Percentiles rank a stretch among this genome's conserved stretches.
phyloP scores from a whole-genome alignment of 1,139 yeast genomes.

The Geotrichum fermentans region DNA sequence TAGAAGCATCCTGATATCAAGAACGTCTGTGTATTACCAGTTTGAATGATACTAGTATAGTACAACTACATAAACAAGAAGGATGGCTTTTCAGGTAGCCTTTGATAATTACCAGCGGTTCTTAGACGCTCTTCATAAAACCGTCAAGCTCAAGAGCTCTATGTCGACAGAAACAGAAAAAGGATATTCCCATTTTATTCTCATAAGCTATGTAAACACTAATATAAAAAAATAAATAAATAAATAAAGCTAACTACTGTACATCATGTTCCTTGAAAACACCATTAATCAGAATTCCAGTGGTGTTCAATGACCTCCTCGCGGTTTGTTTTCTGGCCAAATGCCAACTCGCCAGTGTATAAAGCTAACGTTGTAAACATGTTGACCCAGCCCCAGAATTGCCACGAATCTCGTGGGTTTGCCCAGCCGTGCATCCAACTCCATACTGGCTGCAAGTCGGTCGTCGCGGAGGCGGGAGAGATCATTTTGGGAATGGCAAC shows the following conservation, averaged over 20 bases:
- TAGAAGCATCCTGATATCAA: too few species aligned
- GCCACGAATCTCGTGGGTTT: slow-evolving; percentile 61
- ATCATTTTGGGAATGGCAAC: background rate
- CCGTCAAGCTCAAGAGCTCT: background rate
- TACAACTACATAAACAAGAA: background rate
- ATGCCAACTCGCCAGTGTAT: slow-evolving; percentile 68
- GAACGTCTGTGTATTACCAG: background rate
- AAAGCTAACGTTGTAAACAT: slow-evolving; percentile 74
- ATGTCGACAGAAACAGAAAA: background rate
- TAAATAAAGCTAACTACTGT: background rate
- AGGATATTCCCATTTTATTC: background rate
- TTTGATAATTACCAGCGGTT: background rate
- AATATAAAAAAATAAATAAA: background rate
- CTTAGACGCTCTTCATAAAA: background rate
- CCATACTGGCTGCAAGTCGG: slow-evolving; percentile 2
- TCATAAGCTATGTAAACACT: background rate
- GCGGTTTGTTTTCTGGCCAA: slow-evolving; percentile 34
- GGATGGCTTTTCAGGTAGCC: background rate
- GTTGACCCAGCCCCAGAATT: slow-evolving; percentile 95
- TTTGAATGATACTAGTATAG: background rate
- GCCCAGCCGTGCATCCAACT: slow-evolving; percentile 39
- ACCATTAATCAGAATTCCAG: slow-evolving; percentile 1
- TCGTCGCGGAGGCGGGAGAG: background rate
- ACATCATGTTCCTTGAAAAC: background rate
- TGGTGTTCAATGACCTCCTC: slow-evolving; percentile 24